These are phyloP conservation scores for Theobroma grandiflorum DNA, from an alignment of 441 rosid species.

Conservation along the genomic window DNA sequence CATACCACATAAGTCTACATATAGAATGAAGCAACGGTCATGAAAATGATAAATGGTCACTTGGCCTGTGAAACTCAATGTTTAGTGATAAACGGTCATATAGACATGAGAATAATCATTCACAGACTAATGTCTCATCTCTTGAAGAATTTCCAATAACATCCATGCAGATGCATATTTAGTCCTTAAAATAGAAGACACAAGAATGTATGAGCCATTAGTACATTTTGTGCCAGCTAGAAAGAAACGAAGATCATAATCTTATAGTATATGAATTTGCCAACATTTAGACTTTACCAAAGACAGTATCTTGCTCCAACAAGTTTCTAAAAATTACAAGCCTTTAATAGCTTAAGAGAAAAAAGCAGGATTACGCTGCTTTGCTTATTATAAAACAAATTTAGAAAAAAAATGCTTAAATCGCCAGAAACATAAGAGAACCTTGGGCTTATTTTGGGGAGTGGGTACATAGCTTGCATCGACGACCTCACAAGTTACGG, in stretches of 20 bases:
- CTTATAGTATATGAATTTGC: not conserved
- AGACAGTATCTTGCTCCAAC: slow-evolving; percentile 3
- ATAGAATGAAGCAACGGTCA: not conserved
- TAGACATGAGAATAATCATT: no score
- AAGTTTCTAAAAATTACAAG: not conserved
- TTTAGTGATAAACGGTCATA: not conserved
- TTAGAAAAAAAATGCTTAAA: not conserved
- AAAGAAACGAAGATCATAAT: not conserved
- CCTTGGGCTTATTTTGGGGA: slow-evolving; percentile 45
- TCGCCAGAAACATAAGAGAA: slow-evolving; percentile 6
- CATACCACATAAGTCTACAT: not conserved
- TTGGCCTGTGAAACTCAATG: not conserved
- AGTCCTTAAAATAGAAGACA: not conserved
- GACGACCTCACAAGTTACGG: slow-evolving; percentile 52
- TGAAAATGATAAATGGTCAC: not conserved
- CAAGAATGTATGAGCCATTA: not conserved
- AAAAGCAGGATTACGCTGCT: not conserved
- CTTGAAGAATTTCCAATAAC: not conserved
- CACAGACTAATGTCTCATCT: not conserved
- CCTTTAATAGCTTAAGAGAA: not conserved
- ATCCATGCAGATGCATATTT: slow-evolving; percentile 5
- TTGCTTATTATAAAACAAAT: not conserved
- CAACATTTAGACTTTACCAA: not conserved
- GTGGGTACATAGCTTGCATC: slow-evolving; percentile 67
- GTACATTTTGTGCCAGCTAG: not conserved